These are phyloP conservation scores for Nectriaceae sp. DNA, from an alignment of 2,329 filamentous ascomycete genomes.

Conservation along the genomic window DNA sequence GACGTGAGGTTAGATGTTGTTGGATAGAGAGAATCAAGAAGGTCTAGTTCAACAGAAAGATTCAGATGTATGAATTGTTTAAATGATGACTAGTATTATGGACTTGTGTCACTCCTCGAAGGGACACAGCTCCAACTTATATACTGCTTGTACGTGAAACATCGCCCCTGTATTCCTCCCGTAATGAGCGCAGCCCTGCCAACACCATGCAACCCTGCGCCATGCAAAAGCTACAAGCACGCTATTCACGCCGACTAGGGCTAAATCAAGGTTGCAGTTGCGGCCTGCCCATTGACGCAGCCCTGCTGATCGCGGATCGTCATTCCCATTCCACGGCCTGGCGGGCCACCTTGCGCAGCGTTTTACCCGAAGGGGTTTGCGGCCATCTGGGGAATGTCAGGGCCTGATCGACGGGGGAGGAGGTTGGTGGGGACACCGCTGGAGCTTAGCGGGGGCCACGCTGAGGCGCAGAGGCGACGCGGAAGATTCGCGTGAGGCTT, in stretches of 20 bases:
- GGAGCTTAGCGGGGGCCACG: background rate
- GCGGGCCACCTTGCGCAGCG: too few species aligned
- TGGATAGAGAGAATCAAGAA: constrained; percentile 1
- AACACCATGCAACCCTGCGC: background rate
- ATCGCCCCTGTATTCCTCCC: too few species aligned
- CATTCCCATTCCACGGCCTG: too few species aligned
- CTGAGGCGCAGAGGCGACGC: background rate
- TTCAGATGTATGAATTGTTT: background rate
- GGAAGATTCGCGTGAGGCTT: background rate
- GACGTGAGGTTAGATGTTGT: background rate
- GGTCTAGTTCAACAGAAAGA: background rate
- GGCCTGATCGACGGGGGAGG: background rate
- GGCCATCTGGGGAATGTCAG: too few species aligned
- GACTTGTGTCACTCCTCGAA: background rate
- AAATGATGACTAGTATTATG: background rate
- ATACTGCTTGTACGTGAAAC: too few species aligned
- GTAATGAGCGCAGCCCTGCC: background rate
- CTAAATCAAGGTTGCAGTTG: background rate
- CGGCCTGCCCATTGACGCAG: background rate
- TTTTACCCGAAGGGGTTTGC: too few species aligned
- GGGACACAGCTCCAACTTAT: background rate
- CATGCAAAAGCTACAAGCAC: too few species aligned
- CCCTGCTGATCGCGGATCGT: background rate
- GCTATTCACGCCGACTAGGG: too few species aligned
- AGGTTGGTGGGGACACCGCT: background rate